Base-by-base conservation (phyloP, 768 basidiomycete genomes). In the Coprinopsis strossmayeri region DNA sequence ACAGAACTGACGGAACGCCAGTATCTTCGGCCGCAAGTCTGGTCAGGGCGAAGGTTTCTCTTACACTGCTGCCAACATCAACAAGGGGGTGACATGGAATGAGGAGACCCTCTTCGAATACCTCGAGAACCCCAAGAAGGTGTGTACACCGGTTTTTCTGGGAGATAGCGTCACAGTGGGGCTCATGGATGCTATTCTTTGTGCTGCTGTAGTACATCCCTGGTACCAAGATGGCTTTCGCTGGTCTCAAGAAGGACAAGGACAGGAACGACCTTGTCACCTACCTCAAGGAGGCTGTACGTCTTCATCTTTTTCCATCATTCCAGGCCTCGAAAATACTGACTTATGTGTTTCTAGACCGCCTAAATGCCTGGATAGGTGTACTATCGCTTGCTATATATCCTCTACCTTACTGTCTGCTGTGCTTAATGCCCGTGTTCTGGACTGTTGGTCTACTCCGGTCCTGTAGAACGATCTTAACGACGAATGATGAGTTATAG, bases 171-270 rank as follows among this genome's bases (percentile, higher is more conserved):
- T n/a, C n/a, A n/a, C n/a, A n/a, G n/a, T n/a, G n/a, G n/a, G n/a
- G n/a, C n/a, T n/a, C n/a, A 15, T 48, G 30, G 23, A 50, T 34
- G 23, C 27, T 56, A 12, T 55, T 25, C 5, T 3, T 20, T 18
- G 26, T 13, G 25, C 17, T 38, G 38, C 1, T 45, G n/a, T 51
- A 90, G 87, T 93, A 92, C 73, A 94, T 94, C 56, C 91, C 91
- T 32, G 93, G 94, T 41, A 96, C 94, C 44, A 96, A 95, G 76
- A 97, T 97, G 94, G 94, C 93, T 50, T 97, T 96, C 59, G 92
- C 93, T 56, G 95, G 95, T 61, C 71, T 98, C 65, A 98, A 97
- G 85, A 98, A 97, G 81, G 91, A 91, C 9, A 91, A 93, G 78
- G 94, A 97, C 67, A 84, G 94, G 72, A 88, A 82, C 64, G 94